Evolutionary conservation across 805 yeast species (phyloP), one percentile per base, ranked within the genome.

Genomic region (Schizosaccharomyces japonicus): DNA sequence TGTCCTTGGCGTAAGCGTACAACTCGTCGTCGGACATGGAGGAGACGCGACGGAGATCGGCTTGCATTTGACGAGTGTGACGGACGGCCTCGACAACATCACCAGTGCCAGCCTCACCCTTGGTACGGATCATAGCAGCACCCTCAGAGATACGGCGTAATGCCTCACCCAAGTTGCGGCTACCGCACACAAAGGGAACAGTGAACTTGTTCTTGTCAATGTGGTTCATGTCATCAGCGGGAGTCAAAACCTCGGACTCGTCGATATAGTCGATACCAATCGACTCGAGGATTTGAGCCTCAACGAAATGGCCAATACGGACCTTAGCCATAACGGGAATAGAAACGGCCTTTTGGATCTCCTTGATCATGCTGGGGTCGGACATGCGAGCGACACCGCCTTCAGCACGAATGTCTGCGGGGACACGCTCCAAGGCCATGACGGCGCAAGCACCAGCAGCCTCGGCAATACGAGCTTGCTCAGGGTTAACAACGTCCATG

Each of bases 41-140:
- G 50, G 66, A 52, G 4, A 72, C 71, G 39, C 67, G 63, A 45
- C 64, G 62, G 55, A 79, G 75, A 56, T 79, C 72, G 47, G 62
- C 57, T 50, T 66, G 69, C 59, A 80, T 76, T 53, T 69, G 66
- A 49, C 73, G 68, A 53, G 80, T 76, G 60, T 80, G 92, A 57
- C 68, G 71, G 50, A 80, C 82, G 11, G 90, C 90, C 61, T 80
- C 87, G 39, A 81, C 73, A 48, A 80, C 75, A 61, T 80, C 90
- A 49, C 92, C 92, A 33, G 92, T 80, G 42, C 92, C 92, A 31
- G 92, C 90, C 60, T 80, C 92, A 54, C 92, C 92, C 63, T 80
- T 80, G 53, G 90, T 76, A 60, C 90, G 70, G 58, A 80, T 71
- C 87, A 80, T 78, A 29, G 87, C 85, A 32, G 90, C 87, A 54